Base-by-base conservation (phyloP, 2,329 filamentous ascomycete species). In the Metarhizium guizhouense region DNA sequence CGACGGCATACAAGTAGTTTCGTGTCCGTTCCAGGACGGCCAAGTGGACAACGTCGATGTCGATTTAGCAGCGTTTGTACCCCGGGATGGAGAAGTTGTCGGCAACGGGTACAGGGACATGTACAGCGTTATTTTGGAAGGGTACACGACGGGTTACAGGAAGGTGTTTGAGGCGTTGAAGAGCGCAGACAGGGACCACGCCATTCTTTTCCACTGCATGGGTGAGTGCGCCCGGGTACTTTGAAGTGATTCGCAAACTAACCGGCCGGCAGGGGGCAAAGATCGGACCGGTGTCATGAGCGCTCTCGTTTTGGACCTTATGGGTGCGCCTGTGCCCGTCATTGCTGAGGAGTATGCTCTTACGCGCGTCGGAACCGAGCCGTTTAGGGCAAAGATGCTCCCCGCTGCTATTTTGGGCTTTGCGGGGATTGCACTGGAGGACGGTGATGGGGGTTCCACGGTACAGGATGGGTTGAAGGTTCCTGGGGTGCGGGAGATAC, bases 281-380 rank as follows among this genome's bases (percentile, higher is more conserved):
- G 25, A 25, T 25, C 25, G 25, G 25, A 25, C 25, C 25, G 25
- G 25, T 25, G 25, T 25, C 4, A 25, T 25, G 25, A 25, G 25
- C 25, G 25, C 25, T 25, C 25, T 25, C 25, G 25, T 25, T 25
- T 25, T 25, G 25, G 25, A 25, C 25, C 25, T 53, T 6, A 47
- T 53, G 40, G 30, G 52, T 13, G 52, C 52, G 16, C 52, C 52
- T 3, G 42, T 25, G 7, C n/a, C 29, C 5, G 14, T 47, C 43
- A 53, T 47, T 13, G 42, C 40, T 11, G 52, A 48, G 11, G 52
- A 53, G 52, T 53, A 53, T 42, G 52, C 52, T 16, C 30, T 53
- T 3, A 53, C 52, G 29, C 40, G 52, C 25, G 43, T 53, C 30
- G 52, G 52, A 38, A 34, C 29, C 8, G 52, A 53, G 52, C 52